These are phyloP conservation scores for Sisymbrium altissimum DNA, from an alignment of 345 rosid species.

Conservation along the genomic window DNA sequence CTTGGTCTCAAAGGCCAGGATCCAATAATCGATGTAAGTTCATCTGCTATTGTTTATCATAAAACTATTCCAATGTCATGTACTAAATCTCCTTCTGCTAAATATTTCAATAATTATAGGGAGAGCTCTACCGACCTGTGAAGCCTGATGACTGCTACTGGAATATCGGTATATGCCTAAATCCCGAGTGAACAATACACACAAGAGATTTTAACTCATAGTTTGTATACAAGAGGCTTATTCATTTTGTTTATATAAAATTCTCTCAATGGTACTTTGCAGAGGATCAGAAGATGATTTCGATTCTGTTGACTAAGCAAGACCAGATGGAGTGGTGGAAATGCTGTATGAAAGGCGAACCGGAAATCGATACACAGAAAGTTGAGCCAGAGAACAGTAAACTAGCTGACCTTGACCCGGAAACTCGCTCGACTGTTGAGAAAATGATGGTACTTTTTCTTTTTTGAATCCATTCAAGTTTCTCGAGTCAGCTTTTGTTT, in stretches of 20 bases:
- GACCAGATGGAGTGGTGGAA: conserved; percentile 99
- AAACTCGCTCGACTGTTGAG: conserved; percentile 85
- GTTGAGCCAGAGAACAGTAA: conserved; percentile 97
- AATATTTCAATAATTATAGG: conserved; percentile 42
- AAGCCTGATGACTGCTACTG: conserved; percentile 94
- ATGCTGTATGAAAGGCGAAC: conserved; percentile 77
- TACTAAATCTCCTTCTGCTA: not conserved
- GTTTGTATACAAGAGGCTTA: not conserved
- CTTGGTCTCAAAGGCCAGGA: conserved; percentile 91
- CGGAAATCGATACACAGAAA: conserved; percentile 93
- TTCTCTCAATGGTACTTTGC: conserved; percentile 19
- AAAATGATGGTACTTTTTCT: conserved; percentile 80
- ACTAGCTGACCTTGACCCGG: conserved; percentile 80
- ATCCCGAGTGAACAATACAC: not conserved
- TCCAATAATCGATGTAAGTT: conserved; percentile 79
- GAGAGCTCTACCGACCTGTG: conserved; percentile 63
- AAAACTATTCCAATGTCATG: not conserved
- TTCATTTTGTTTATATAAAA: not conserved
- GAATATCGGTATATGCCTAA: conserved; percentile 74
- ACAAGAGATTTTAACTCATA: not conserved
- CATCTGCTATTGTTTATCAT: not conserved
- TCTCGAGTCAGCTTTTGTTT: not conserved
- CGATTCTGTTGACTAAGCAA: conserved; percentile 78
- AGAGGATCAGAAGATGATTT: conserved; percentile 39
- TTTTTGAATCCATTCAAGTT: not conserved